Conservation (phyloP, 2,329 filamentous ascomycete species). For the Aureobasidium namibiae region DNA sequence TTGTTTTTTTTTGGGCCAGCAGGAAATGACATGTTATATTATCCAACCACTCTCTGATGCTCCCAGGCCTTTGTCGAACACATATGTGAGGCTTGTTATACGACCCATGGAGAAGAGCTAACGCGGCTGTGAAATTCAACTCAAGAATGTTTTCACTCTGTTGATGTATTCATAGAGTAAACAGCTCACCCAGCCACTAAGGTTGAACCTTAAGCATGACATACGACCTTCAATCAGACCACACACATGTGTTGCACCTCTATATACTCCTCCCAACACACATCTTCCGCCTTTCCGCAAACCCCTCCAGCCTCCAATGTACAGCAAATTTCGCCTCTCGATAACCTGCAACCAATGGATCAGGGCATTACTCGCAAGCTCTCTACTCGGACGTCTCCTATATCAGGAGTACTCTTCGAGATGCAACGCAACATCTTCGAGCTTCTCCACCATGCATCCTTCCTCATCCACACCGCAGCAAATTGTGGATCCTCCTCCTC, state of each 20-base stretch:
- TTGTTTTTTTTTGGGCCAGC: conserved; percentile 3
- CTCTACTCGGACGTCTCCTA: neutral
- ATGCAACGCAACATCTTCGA: neutral
- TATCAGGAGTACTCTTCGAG: neutral
- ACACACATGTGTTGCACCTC: neutral
- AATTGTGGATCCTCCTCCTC: neutral
- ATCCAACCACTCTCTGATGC: neutral
- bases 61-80: neutral
- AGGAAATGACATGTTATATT: conserved; percentile 10
- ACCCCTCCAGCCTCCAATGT: neutral
- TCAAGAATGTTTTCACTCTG: no score
- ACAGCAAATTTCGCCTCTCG: neutral
- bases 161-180: no score
- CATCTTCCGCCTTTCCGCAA: neutral
- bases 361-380: neutral
- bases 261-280: neutral
- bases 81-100: no score
- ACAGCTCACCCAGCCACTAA: neutral
- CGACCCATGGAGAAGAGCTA: no score
- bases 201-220: neutral
- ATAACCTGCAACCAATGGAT: neutral
- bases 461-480: neutral
- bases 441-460: neutral
- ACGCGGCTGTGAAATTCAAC: no score
- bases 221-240: neutral